A percentile compares a stretch with the other conserved stretches of the same genome.
phyloP scores from a whole-genome alignment of 306 rosid species.

The Prunus persica region Prunus_persica_NCBIv2 NC_034010.1:27911001-27911500 shows the following conservation, averaged over 20 bases:
- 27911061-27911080: not conserved
- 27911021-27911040: not conserved
- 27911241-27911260: not conserved
- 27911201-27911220: not conserved
- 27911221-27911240: not conserved
- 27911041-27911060: not conserved
- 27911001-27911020: not conserved
- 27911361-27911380: constrained; percentile 20
- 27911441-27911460: constrained; percentile 44
- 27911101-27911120: not conserved
- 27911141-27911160: not conserved
- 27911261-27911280: not conserved
- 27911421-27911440: constrained; percentile 32
- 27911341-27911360: not conserved
- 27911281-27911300: not conserved
- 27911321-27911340: not conserved
- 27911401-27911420: constrained; percentile 40
- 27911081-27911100: not conserved
- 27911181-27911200: not conserved
- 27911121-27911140: not conserved
- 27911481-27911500: constrained; percentile 52
- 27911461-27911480: constrained; percentile 40
- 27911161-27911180: not conserved
- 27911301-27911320: not conserved
- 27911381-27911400: constrained; percentile 58